Percentiles rank a stretch among this genome's conserved stretches.
These are phyloP conservation scores for Aspergillus arachidicola DNA, from an alignment of 2,329 filamentous ascomycete species.

Conservation along the genomic window DNA sequence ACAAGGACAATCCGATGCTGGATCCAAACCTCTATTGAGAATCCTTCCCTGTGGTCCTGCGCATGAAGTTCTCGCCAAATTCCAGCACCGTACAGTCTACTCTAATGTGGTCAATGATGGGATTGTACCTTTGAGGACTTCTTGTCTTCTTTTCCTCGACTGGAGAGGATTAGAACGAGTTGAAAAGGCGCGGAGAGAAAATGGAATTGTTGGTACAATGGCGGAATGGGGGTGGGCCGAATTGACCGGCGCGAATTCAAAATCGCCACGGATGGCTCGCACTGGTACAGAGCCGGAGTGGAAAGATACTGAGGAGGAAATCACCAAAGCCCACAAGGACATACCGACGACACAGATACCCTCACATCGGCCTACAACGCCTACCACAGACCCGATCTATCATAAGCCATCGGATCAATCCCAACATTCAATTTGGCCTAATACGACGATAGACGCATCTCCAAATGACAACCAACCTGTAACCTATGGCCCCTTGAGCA, in stretches of 20 bases:
- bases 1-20: conserved; percentile 66
- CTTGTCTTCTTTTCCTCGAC: conserved; percentile 92
- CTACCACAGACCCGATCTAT: conserved; percentile 8
- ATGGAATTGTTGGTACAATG: conserved; percentile 87
- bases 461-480: conserved; percentile 25
- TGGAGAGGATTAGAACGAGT: conserved; percentile 94
- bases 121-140: conserved; percentile 91
- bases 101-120: conserved; percentile 98
- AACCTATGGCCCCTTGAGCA: conserved; percentile 58
- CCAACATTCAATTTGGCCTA: conserved; percentile 13
- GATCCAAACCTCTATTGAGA: conserved; percentile 83
- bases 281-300: conserved; percentile 28
- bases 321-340: conserved; percentile 13
- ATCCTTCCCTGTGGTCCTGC: conserved; percentile 91
- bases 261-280: conserved; percentile 52
- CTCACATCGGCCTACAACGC: conserved; percentile 9
- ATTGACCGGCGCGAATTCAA: conserved; percentile 69
- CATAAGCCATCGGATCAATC: conserved; percentile 24
- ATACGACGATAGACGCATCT: not conserved
- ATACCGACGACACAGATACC: conserved; percentile 11
- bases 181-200: conserved; percentile 90
- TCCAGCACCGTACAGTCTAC: conserved; percentile 88
- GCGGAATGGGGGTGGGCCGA: conserved; percentile 95
- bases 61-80: conserved; percentile 81
- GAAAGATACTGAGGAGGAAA: conserved; percentile 26